A percentile compares a stretch with the other conserved stretches of the same genome.
These are phyloP conservation scores for Paraphaeosphaeria minitans DNA, from an alignment of 2,329 filamentous ascomycete genomes.

Conservation along the genomic window DNA sequence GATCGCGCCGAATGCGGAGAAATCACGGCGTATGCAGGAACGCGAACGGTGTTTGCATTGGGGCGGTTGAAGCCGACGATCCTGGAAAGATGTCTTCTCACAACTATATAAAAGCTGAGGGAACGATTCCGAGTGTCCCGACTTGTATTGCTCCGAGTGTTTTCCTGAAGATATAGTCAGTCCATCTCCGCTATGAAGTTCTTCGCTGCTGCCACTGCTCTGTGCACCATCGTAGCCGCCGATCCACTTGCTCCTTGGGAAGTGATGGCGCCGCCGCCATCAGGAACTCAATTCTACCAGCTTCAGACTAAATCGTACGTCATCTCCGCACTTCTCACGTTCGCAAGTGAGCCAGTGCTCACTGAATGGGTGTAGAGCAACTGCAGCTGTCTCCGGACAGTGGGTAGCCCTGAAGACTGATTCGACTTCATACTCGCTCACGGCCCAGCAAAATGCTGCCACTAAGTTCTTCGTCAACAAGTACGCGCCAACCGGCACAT, in stretches of 20 bases:
- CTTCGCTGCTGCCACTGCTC: conserved; percentile 21
- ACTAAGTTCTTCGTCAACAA: conserved; percentile 32
- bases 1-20: conserved; percentile 3
- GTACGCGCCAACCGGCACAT: conserved; percentile 32
- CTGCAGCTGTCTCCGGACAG: conserved; percentile 29
- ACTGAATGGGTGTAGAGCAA: conserved; percentile 15
- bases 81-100: neutral
- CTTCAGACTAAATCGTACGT: conserved; percentile 36
- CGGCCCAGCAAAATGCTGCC: conserved; percentile 19
- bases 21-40: conserved; percentile 15
- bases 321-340: neutral
- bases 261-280: conserved; percentile 24
- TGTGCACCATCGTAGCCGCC: conserved; percentile 29
- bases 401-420: conserved; percentile 29
- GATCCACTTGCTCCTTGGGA: conserved; percentile 21
- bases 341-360: neutral
- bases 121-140: too few species aligned
- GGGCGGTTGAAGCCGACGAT: neutral
- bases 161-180: neutral
- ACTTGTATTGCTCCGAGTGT: neutral
- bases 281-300: conserved; percentile 32
- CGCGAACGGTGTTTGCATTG: neutral
- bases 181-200: conserved; percentile 28
- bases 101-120: neutral
- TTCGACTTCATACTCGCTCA: conserved; percentile 25